These are phyloP conservation scores for Annulohypoxylon moriforme DNA, from an alignment of 495 filamentous ascomycete genomes.

Conservation along the genomic window DNA sequence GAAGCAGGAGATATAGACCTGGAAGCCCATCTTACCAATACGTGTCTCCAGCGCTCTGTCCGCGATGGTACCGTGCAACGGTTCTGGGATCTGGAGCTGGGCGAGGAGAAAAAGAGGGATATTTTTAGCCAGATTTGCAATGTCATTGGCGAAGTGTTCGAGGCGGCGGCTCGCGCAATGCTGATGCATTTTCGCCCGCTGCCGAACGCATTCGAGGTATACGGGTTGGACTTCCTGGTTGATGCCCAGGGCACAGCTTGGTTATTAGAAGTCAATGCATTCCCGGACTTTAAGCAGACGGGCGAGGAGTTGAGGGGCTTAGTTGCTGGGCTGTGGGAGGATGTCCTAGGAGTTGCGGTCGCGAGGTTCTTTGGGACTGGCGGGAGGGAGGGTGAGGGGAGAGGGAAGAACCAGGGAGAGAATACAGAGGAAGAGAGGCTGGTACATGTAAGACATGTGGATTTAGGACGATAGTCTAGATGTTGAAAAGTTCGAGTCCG, in stretches of 20 bases:
- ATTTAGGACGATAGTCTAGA: constrained; percentile 39
- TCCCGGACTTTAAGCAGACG: constrained; percentile 94
- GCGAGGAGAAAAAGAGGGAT: constrained; percentile 53
- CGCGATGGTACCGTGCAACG: constrained; percentile 62
- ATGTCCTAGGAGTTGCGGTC: constrained; percentile 73
- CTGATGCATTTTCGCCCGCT: constrained; percentile 91
- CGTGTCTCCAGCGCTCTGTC: constrained; percentile 80
- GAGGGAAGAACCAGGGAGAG: not conserved
- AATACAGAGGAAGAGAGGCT: constrained; percentile 30
- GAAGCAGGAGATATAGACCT: constrained; percentile 59
- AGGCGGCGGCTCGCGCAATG: constrained; percentile 84
- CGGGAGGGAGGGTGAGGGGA: constrained; percentile 6
- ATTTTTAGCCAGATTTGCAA: constrained; percentile 79
- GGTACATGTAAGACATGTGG: constrained; percentile 44
- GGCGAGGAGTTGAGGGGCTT: constrained; percentile 76
- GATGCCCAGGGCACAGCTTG: constrained; percentile 71
- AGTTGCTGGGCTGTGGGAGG: constrained; percentile 80
- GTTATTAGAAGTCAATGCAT: constrained; percentile 95
- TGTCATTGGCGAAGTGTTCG: constrained; percentile 79
- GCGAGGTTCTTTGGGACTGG: constrained; percentile 45
- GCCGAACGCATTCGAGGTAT: constrained; percentile 89
- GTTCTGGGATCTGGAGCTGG: constrained; percentile 74
- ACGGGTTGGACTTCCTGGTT: constrained; percentile 90
- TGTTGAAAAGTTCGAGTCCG: not conserved
- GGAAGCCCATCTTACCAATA: constrained; percentile 87